Evolutionary conservation across 306 rosid genomes (phyloP), one percentile per base, ranked within the genome.

Genomic region (Prunus fruticosa): DNA sequence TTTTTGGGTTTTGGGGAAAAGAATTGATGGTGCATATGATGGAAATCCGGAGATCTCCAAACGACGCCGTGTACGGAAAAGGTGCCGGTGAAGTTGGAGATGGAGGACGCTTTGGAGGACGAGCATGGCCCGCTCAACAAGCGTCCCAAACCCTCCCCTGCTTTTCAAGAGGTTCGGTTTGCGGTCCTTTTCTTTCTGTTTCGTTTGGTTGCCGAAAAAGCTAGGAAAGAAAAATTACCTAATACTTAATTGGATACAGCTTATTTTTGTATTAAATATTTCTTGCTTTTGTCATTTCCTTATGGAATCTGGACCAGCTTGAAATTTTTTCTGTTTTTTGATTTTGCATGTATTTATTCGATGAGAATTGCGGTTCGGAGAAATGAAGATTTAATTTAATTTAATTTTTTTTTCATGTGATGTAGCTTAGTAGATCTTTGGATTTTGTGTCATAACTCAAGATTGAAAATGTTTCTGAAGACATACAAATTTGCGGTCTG

Each of bases 81-180:
- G 85, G 50, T 67, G 14, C 81, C 88, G 52, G 88, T 88, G 79
- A 93, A 91, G 83, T 72, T 86, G 80, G 98, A 91, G 90, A 83
- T 88, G 60, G 97, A 89, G 77, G 98, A 93, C 13, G 22, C 88
- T 2, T 81, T 87, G 15, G 91, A 91, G 63, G 93, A 89, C 32
- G 89, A 89, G 38, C 82, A 87, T 53, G 90, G 80, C 9, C 89
- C 96, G 9, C 76, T 87, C 27, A 63, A 61, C 67, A 93, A 91
- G 85, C 97, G 96, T n/a, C 60, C 78, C 71, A 93, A 87, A 76
- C 81, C 84, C 69, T 81, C 87, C 28, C 74, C 82, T n/a, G 60
- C 80, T 70, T 62, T 79, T 47, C 80, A 67, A 13, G 87, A 89
- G 94, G 98, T 90, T 78, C 12, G 51, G 20, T 10, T 43, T 74